Evolutionary conservation across 208 protist species (phyloP).

Genomic region (Dictyostelium gargantuum): DNA sequence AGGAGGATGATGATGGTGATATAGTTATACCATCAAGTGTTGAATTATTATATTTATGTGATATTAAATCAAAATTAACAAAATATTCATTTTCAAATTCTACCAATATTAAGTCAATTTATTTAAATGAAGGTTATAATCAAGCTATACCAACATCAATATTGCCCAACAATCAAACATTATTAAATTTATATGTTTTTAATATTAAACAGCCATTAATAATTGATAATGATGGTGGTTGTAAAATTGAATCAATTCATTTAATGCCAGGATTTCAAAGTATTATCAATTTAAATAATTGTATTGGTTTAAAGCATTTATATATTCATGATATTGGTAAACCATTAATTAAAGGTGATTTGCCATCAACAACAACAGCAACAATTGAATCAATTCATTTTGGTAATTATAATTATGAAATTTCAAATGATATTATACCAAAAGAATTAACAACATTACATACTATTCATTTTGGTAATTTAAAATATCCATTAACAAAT

Average conservation of each 20-base stretch:
- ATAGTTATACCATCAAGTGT: neutral
- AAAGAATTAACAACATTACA: neutral
- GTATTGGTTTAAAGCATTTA: neutral
- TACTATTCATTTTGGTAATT: neutral
- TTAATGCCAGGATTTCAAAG: neutral
- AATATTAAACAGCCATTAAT: neutral
- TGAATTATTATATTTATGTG: neutral
- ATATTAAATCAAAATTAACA: neutral
- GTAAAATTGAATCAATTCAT: neutral
- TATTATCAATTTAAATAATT: too few relatives aligned
- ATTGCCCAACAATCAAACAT: neutral
- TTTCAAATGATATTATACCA: neutral
- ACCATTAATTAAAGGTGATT: neutral
- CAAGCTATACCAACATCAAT: neutral
- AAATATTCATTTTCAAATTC: neutral
- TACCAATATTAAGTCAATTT: neutral
- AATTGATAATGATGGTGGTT: neutral
- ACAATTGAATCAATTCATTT: too few relatives aligned
- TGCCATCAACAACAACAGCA: too few relatives aligned
- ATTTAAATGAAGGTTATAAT: neutral
- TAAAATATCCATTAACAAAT: neutral
- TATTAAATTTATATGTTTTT: neutral
- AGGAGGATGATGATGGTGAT: too few relatives aligned
- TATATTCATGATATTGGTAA: neutral
- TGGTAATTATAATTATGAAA: neutral